Evolutionary conservation across 2,329 filamentous ascomycete genomes (phyloP), one percentile per base, ranked within the genome.

Genomic region (Fusarium temperatum): DNA sequence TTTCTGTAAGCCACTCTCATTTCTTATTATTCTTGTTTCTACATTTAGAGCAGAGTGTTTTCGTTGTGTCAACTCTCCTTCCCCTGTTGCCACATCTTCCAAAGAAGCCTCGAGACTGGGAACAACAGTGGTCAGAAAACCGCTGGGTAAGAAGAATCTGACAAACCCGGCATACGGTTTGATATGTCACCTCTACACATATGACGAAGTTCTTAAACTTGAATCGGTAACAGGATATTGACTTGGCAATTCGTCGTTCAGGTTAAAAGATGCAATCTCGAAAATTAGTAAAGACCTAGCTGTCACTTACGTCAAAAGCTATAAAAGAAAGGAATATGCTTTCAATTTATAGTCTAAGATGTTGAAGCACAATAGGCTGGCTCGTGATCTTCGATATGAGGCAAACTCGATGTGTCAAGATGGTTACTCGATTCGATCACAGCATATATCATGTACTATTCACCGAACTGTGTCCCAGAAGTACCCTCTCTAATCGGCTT

Each of bases 311-410:
- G 2, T 5, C 12, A 4, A 14, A n/a, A 24, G 11, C 14, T 5
- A 14, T 20, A 2, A 2, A 17, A 4, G 1, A 6, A 13, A n/a
- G 10, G 1, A 12, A 7, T 0, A 24, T 32, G 11, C 8, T 11
- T 14, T 2, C 1, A 53, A 53, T 36, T 36, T 53, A 53, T 36
- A 53, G 32, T 36, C n/a, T 11, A 8, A 5, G 15, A 6, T 13
- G 5, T 13, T 50, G 3, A 9, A n/a, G 5, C 14, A n/a, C 6
- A 9, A 1, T 6, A 32, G 0, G 2, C 3, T 18, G 13, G 10
- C 47, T 15, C 15, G 47, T 32, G 22, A 7, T 18, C 20, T 18
- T 30, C 14, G 1, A 13, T n/a, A 30, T 50, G 20, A 30, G 28
- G 20, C 10, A 5, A 17, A 17, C 14, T 18, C 6, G 0, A 50